Base-by-base conservation (phyloP, 129 eudicot species). In the Flaveria linearis region DNA sequence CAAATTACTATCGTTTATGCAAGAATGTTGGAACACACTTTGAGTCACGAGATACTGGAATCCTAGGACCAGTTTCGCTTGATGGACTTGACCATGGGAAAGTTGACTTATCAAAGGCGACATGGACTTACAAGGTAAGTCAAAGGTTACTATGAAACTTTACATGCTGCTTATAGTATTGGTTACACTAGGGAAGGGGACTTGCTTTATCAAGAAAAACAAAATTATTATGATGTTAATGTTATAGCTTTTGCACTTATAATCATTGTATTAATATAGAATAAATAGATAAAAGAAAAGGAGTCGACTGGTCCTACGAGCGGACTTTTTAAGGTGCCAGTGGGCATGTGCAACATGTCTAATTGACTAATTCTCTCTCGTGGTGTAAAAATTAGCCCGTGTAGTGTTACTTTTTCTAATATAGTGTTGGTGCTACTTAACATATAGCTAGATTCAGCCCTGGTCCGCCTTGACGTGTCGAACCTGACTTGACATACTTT, bases 121-220 rank as follows among this genome's bases (percentile, higher is more conserved):
- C 75, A 76, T 94, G 99, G 99, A 76, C 89, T 18, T 94, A 94
- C 85, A 85, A 87, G 91, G 99, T 91, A 69, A 56, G 81, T 45
- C 58, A 28, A 60, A 17, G 28, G 12, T 15, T 43, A 56, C 43
- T 18, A 17, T 57, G 25, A 76, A 66, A 68, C 50, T 52, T 4
- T 68, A 45, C 22, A 43, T 56, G 13, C 2, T 15, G 45, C 50
- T 57, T 18, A 55, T 55, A 28, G 26, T 55, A 17, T 55, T 18
- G 62, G 20, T 2, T 18, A 18, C 26, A 55, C 1, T 10, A 55
- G 62, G 25, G 57, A 15, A 51, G 18, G 22, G n/a, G 57, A 16
- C 13, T 43, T 43, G 0, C 13, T 43, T 43, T 10, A 43, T 43
- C 49, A 43, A 43, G 47, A 43, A 43, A 43, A 10, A 43, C 10